Conservation (phyloP, 495 filamentous ascomycete genomes). For the Peziza echinospora region DNA sequence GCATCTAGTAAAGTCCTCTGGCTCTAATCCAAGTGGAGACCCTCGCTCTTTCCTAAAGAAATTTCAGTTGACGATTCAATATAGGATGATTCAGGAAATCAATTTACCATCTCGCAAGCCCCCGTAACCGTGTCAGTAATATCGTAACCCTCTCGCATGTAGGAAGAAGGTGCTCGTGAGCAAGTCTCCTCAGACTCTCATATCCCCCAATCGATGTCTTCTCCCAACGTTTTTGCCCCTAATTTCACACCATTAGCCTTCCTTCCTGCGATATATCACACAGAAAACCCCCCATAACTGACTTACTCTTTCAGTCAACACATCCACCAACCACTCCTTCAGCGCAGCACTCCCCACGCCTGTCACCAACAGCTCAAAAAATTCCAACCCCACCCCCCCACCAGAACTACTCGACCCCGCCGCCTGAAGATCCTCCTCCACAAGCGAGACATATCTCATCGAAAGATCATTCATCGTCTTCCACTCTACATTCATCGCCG, state of each 20-base stretch:
- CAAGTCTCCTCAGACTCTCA: constrained; percentile 49
- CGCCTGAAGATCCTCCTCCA: constrained; percentile 40
- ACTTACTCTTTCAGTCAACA: constrained; percentile 58
- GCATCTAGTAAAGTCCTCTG: constrained; percentile 19
- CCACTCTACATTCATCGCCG: constrained; percentile 55
- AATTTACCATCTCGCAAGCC: constrained; percentile 60
- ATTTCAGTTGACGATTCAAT: too few relatives aligned
- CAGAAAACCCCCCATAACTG: background rate
- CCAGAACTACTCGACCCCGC: constrained; percentile 3
- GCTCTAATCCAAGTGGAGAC: constrained; percentile 18
- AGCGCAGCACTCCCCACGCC: constrained; percentile 56
- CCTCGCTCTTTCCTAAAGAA: constrained; percentile 23
- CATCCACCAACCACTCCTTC: constrained; percentile 76
- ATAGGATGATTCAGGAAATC: too few relatives aligned
- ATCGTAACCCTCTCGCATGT: constrained; percentile 65
- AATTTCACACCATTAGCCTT: constrained; percentile 9
- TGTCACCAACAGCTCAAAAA: constrained; percentile 72
- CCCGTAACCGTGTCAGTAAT: constrained; percentile 64
- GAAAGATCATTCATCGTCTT: constrained; percentile 65
- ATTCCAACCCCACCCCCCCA: constrained; percentile 44
- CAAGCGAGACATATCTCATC: constrained; percentile 46
- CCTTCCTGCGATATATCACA: constrained; percentile 1
- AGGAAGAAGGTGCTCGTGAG: constrained; percentile 71
- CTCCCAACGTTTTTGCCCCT: constrained; percentile 94
- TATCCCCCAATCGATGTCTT: constrained; percentile 60